Conservation (phyloP, 208 protist species). For the Tritrichomonas foetus region DNA sequence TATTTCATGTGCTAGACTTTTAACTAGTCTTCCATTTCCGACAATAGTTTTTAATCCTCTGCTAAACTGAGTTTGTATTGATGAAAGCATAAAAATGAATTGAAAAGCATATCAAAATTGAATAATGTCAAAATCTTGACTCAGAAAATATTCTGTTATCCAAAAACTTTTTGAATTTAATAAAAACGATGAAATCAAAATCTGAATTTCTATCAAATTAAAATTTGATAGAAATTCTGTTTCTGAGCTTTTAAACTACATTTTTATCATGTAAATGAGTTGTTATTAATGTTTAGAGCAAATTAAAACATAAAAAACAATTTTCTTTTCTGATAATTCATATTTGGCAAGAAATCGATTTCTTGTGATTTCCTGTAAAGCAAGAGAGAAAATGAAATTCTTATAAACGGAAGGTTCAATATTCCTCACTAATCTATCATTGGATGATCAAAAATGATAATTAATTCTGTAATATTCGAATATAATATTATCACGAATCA, state of each 20-base stretch:
- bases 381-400: too few relatives aligned
- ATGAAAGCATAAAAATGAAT: not conserved
- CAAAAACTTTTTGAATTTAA: not conserved
- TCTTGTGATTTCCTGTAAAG: too few relatives aligned
- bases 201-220: not conserved
- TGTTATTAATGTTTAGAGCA: too few relatives aligned
- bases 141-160: not conserved
- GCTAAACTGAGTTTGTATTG: not conserved
- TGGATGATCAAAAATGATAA: too few relatives aligned
- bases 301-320: too few relatives aligned
- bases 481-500: too few relatives aligned
- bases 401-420: too few relatives aligned
- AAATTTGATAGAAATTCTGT: not conserved
- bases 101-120: not conserved
- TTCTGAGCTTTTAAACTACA: not conserved
- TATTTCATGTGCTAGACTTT: not conserved
- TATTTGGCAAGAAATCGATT: too few relatives aligned
- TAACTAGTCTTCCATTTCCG: not conserved
- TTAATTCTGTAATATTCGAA: too few relatives aligned
- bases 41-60: not conserved
- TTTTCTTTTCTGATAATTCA: too few relatives aligned
- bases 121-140: not conserved
- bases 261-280: not conserved
- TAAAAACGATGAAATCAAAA: not conserved
- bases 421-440: too few relatives aligned